These are phyloP conservation scores for Wickerhamomyces queroliae DNA, from an alignment of 805 yeast genomes.

Conservation along the genomic window DNA sequence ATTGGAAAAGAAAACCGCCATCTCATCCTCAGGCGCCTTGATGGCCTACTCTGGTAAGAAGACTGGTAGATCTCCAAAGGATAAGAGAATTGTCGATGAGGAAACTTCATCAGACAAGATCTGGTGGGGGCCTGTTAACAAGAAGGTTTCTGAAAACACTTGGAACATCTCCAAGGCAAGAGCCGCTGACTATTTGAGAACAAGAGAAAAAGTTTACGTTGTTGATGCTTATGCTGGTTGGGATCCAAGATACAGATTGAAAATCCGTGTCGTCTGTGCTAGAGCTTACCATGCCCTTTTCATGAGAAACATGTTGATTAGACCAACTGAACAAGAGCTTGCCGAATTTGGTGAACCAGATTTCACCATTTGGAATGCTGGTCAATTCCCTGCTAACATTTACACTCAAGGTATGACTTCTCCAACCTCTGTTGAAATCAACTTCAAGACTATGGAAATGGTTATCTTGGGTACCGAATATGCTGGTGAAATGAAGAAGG, in stretches of 20 bases:
- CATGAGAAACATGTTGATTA: conserved; percentile 97
- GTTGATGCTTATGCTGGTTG: conserved; percentile 98
- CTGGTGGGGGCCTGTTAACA: conserved; percentile 99
- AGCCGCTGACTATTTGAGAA: conserved; percentile 94
- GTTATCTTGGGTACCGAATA: conserved; percentile 97
- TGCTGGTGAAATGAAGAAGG: conserved; percentile 99
- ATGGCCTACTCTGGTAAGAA: conserved; percentile 93
- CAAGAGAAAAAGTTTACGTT: conserved; percentile 88
- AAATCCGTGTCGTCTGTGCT: conserved; percentile 94
- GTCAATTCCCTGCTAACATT: conserved; percentile 97
- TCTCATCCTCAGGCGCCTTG: conserved; percentile 89
- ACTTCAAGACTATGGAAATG: conserved; percentile 98
- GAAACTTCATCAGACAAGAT: conserved; percentile 73
- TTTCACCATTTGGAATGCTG: conserved; percentile 97
- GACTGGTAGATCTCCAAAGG: conserved; percentile 98
- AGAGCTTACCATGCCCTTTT: conserved; percentile 97
- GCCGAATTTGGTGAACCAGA: conserved; percentile 93
- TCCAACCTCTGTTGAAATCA: conserved; percentile 90
- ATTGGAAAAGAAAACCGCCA: conserved; percentile 83
- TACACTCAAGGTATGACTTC: conserved; percentile 98
- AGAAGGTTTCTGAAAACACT: conserved; percentile 87
- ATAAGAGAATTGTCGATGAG: conserved; percentile 96
- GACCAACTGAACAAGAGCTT: conserved; percentile 89
- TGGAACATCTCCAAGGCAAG: conserved; percentile 95
- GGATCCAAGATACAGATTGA: conserved; percentile 97